Conservation (phyloP, 768 basidiomycete species). For the Russula vinacea region DNA sequence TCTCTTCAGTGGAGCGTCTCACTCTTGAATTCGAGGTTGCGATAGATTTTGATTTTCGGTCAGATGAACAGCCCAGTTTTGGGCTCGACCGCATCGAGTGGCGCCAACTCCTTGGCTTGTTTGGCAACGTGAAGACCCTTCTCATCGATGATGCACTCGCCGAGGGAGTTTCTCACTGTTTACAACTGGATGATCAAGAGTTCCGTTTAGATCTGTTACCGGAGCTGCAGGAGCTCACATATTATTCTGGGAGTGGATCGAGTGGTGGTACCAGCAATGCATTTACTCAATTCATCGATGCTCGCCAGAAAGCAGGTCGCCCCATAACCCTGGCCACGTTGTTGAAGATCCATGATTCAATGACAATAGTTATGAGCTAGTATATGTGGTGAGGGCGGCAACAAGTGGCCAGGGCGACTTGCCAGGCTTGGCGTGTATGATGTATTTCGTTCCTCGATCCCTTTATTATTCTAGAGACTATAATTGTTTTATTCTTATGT, state of each 20-base stretch:
- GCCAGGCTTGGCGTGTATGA: no score
- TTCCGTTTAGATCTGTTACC: not conserved
- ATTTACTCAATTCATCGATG: constrained; percentile 19
- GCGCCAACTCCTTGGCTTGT: not conserved
- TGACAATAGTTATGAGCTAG: no score
- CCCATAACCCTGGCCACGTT: not conserved
- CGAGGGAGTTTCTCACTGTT: not conserved
- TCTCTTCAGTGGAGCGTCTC: not conserved
- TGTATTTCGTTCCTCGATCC: no score
- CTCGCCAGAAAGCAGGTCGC: constrained; percentile 12
- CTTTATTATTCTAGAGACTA: no score
- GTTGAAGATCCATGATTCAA: no score
- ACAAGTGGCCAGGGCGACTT: no score
- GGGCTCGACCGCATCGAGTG: not conserved
- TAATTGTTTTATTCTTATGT: no score
- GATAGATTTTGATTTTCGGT: not conserved
- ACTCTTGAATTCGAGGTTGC: not conserved
- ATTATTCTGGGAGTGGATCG: no score
- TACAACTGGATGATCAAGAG: constrained; percentile 1
- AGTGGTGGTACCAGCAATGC: not conserved
- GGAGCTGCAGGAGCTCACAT: not conserved
- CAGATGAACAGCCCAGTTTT: not conserved
- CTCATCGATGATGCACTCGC: not conserved
- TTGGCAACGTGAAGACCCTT: not conserved
- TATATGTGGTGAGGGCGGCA: no score